Evolutionary conservation across 2,329 filamentous ascomycete species (phyloP).

Genomic region (Colletotrichum sp.): DNA sequence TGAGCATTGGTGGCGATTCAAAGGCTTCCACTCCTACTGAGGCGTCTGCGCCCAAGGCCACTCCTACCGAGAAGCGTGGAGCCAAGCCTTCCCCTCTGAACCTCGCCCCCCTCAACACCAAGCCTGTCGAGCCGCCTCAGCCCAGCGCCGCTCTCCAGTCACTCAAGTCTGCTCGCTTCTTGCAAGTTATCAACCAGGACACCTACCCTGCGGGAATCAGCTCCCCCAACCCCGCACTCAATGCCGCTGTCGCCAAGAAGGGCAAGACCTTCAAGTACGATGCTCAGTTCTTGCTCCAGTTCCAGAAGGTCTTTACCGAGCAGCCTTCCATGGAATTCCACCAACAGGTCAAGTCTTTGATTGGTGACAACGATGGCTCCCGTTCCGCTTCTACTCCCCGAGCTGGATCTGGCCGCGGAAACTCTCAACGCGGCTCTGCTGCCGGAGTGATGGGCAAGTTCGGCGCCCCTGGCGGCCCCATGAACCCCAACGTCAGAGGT

Average conservation of each 20-base stretch:
- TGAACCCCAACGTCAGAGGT: conserved; percentile 54
- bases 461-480: conserved; percentile 25
- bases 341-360: conserved; percentile 81
- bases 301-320: conserved; percentile 95
- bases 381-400: conserved; percentile 69
- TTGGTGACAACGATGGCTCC: conserved; percentile 76
- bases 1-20: conserved; percentile 48
- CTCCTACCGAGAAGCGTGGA: conserved; percentile 61
- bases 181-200: conserved; percentile 78
- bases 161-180: conserved; percentile 87
- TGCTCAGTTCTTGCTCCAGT: conserved; percentile 92
- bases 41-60: conserved; percentile 54
- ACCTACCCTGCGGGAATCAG: conserved; percentile 84
- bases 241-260: conserved; percentile 79
- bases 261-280: conserved; percentile 91
- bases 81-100: conserved; percentile 88
- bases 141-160: conserved; percentile 94
- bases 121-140: conserved; percentile 86
- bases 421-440: conserved; percentile 56
- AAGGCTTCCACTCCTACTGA: conserved; percentile 47
- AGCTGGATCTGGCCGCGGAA: conserved; percentile 53
- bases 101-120: conserved; percentile 80
- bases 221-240: conserved; percentile 91
- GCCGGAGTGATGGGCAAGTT: conserved; percentile 75
- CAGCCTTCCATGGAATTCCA: conserved; percentile 96